A percentile compares a stretch with the other conserved stretches of the same genome.
phyloP scores from a whole-genome alignment of 768 basidiomycete species.

The Tremella fuciformis region DNA sequence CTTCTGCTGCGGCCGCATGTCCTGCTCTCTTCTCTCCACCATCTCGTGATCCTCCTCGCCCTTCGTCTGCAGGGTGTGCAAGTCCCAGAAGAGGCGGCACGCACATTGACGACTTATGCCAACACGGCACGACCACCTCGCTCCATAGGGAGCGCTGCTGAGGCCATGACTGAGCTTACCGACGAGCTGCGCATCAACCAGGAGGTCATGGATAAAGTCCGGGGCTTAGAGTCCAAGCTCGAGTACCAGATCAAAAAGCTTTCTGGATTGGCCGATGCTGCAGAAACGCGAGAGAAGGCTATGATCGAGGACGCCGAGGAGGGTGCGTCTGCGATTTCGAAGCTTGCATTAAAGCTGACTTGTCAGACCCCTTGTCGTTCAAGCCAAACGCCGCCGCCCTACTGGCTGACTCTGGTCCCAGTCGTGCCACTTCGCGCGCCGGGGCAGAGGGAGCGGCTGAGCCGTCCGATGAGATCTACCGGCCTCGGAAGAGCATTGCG shows the following conservation, averaged over 20 bases:
- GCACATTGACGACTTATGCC: neutral
- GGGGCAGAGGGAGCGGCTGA: conserved; percentile 28
- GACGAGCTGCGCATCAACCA: conserved; percentile 75
- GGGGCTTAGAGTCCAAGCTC: conserved; percentile 78
- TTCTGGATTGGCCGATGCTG: conserved; percentile 67
- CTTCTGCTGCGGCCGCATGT: conserved; percentile 82
- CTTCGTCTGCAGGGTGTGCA: conserved; percentile 2
- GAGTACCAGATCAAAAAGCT: conserved; percentile 96
- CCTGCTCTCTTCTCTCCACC: conserved; percentile 79
- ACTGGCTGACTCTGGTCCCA: neutral
- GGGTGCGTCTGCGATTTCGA: conserved; percentile 56
- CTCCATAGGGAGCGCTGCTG: conserved; percentile 2
- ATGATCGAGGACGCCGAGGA: conserved; percentile 57
- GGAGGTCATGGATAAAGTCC: conserved; percentile 82
- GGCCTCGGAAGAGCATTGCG: conserved; percentile 81
- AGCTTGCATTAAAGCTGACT: conserved; percentile 18
- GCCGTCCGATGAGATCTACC: conserved; percentile 43
- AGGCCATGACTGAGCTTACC: conserved; percentile 60
- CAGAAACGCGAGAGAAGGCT: conserved; percentile 30
- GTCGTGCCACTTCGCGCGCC: neutral
- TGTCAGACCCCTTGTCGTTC: conserved; percentile 82
- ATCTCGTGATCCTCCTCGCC: conserved; percentile 64
- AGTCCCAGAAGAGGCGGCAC: neutral
- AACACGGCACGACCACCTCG: conserved; percentile 4
- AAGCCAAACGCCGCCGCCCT: conserved; percentile 64